A percentile compares a stretch with the other conserved stretches of the same genome.
These are phyloP conservation scores for Penicillium ucsense DNA, from an alignment of 495 filamentous ascomycete genomes.

Conservation along the genomic window DNA sequence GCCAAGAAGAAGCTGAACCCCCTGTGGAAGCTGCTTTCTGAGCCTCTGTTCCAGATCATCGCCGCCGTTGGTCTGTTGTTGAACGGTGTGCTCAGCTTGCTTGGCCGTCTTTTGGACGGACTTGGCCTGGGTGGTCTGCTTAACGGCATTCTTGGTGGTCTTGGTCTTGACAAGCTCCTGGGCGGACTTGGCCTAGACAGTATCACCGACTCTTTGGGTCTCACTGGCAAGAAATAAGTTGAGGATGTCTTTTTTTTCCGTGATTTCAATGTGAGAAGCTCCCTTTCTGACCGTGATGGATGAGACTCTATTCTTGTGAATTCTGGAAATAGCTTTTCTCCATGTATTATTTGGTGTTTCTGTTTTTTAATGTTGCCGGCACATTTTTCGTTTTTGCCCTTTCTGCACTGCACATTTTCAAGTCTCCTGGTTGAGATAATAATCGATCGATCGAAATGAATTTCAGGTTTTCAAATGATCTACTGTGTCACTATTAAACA, in stretches of 20 bases:
- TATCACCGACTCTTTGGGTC: conserved; percentile 44
- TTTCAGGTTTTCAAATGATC: background rate
- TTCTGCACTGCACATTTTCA: background rate
- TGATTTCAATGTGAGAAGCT: background rate
- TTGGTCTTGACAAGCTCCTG: conserved; percentile 73
- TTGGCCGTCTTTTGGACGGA: conserved; percentile 70
- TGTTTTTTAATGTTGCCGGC: background rate
- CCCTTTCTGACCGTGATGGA: background rate
- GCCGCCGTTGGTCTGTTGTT: conserved; percentile 81
- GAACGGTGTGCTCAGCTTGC: conserved; percentile 70
- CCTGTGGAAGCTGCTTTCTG: conserved; percentile 63
- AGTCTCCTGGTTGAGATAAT: background rate
- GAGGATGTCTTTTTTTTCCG: background rate
- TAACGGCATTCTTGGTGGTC: conserved; percentile 66
- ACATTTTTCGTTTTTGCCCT: background rate
- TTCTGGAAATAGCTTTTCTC: background rate
- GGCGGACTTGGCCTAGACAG: conserved; percentile 61
- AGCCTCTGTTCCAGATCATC: conserved; percentile 84
- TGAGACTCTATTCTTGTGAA: background rate
- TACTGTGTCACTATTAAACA: background rate
- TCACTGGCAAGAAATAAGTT: conserved; percentile 27
- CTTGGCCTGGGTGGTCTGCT: conserved; percentile 79
- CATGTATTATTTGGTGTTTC: background rate
- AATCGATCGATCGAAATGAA: background rate
- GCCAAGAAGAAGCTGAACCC: conserved; percentile 91